Evolutionary conservation across 495 filamentous ascomycete species (phyloP).

Genomic region (Chaetomidium leptoderma): DNA sequence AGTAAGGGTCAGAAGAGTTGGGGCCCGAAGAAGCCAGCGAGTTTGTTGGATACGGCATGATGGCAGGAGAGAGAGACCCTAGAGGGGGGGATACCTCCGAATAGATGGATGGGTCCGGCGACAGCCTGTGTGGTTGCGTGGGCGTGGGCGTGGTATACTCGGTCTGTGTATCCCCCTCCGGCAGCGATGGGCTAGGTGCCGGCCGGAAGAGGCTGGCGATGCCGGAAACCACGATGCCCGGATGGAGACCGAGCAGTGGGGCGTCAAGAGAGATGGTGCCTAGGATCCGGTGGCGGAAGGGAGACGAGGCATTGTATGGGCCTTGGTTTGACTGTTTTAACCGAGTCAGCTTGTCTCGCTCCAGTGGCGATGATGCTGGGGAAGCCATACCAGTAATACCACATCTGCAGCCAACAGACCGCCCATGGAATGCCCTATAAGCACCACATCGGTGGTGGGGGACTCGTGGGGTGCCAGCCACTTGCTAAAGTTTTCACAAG

Average conservation of each 20-base stretch:
- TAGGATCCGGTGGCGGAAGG: slow-evolving; percentile 70
- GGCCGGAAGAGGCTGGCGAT: slow-evolving; percentile 70
- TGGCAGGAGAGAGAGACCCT: slow-evolving; percentile 23
- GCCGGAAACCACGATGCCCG: slow-evolving; percentile 75
- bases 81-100: slow-evolving; percentile 32
- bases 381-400: slow-evolving; percentile 50
- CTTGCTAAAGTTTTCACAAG: slow-evolving; percentile 71
- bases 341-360: slow-evolving; percentile 8
- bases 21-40: slow-evolving; percentile 17
- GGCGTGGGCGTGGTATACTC: background rate
- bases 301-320: slow-evolving; percentile 17
- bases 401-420: slow-evolving; percentile 80
- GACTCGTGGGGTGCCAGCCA: slow-evolving; percentile 82
- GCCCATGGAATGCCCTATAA: slow-evolving; percentile 89
- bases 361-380: background rate
- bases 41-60: slow-evolving; percentile 16
- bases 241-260: slow-evolving; percentile 84
- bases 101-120: slow-evolving; percentile 37
- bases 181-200: slow-evolving; percentile 39
- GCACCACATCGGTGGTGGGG: slow-evolving; percentile 67
- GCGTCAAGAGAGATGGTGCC: slow-evolving; percentile 83
- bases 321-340: slow-evolving; percentile 16
- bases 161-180: slow-evolving; percentile 8
- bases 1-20: slow-evolving; percentile 53
- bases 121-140: slow-evolving; percentile 19